Evolutionary conservation across 1,139 yeast genomes (phyloP).

Genomic region (Saccharomyces uvarum): DNA sequence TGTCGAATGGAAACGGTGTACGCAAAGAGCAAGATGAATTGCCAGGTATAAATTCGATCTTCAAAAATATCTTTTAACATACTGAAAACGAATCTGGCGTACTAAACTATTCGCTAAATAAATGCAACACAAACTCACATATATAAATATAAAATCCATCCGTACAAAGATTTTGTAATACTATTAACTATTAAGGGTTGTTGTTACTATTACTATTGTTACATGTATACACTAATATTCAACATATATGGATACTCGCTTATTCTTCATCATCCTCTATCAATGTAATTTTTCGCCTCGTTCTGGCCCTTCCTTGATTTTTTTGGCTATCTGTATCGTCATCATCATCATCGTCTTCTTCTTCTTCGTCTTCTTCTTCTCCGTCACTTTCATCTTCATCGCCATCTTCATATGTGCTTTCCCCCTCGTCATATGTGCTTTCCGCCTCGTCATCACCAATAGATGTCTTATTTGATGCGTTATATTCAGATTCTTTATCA

Average conservation of each 20-base stretch:
- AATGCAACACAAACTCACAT: neutral
- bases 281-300: neutral
- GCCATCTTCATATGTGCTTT: slow-evolving; percentile 11
- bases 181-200: neutral
- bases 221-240: neutral
- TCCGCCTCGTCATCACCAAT: neutral
- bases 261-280: neutral
- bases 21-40: slow-evolving; percentile 5
- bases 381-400: slow-evolving; percentile 15
- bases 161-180: neutral
- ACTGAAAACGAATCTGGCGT: neutral
- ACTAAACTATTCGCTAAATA: neutral
- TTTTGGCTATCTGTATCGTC: neutral
- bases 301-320: neutral
- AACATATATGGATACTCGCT: neutral
- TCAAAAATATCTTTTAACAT: slow-evolving; percentile 15
- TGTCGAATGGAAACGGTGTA: neutral
- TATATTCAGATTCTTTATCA: neutral
- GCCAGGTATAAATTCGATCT: slow-evolving; percentile 26
- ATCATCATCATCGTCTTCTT: slow-evolving; percentile 1
- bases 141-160: neutral
- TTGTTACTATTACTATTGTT: neutral
- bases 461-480: neutral
- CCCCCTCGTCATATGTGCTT: neutral
- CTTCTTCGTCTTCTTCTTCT: slow-evolving; percentile 16